A percentile compares a stretch with the other conserved stretches of the same genome.
These are phyloP conservation scores for Cucurbita ficifolia DNA, from an alignment of 306 rosid species.

Conservation along the genomic window DNA sequence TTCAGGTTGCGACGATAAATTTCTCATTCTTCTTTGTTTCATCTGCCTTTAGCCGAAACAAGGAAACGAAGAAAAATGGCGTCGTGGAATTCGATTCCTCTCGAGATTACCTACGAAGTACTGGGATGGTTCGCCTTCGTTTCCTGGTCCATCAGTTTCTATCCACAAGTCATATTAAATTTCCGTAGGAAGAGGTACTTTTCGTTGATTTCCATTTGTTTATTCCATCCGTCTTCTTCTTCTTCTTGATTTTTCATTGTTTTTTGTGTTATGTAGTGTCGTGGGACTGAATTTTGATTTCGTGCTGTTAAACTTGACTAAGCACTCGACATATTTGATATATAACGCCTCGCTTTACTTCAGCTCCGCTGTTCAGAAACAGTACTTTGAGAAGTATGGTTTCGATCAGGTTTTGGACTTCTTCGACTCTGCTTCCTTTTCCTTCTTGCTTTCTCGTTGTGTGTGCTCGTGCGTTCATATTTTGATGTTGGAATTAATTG, in stretches of 20 bases:
- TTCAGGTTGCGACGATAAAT: not conserved
- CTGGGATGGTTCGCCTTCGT: constrained; percentile 69
- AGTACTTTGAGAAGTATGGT: constrained; percentile 63
- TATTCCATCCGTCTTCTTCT: not conserved
- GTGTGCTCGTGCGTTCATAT: not conserved
- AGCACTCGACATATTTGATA: constrained; percentile 69
- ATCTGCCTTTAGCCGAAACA: not conserved
- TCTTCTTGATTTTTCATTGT: not conserved
- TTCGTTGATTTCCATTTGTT: not conserved
- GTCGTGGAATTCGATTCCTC: constrained; percentile 61
- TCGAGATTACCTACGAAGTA: constrained; percentile 44
- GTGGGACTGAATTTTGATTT: constrained; percentile 89
- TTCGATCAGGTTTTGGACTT: constrained; percentile 36
- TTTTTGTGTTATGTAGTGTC: constrained; percentile 30
- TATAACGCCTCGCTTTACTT: constrained; percentile 74
- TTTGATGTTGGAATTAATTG: not conserved
- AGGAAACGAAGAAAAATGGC: constrained; percentile 23
- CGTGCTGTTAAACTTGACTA: constrained; percentile 62
- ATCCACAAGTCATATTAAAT: constrained; percentile 72
- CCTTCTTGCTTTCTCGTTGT: not conserved
- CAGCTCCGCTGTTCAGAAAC: constrained; percentile 50
- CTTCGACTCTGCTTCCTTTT: not conserved
- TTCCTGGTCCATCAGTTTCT: constrained; percentile 64
- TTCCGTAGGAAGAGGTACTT: constrained; percentile 63
- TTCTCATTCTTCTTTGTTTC: not conserved